Base-by-base conservation (phyloP, 1,284 basidiomycete species). In the Leccinum angustisporum region DNA sequence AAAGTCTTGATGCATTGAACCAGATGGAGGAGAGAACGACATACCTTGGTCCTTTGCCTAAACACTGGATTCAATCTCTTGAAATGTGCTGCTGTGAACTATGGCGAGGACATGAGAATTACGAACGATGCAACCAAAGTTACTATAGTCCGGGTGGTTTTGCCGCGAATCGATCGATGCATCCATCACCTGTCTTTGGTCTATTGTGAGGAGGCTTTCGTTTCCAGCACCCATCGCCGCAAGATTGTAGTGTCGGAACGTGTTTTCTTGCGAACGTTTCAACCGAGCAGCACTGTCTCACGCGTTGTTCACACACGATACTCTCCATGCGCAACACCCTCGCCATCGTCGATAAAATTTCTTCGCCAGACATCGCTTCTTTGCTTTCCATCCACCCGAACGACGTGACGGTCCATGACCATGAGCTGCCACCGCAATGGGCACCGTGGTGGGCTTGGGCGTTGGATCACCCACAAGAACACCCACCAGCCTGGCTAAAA, bases 31-130 rank as follows among this genome's bases (percentile, higher is more conserved):
- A 58, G 51, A 33, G 34, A 48, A 38, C n/a, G 40, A 68, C 79
- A 57, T 51, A 88, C 84, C 74, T 86, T 78, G 46, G 75, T 73
- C 67, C 87, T 87, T 53, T 85, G 78, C 75, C 82, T 84, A 70
- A 92, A 90, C 48, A 88, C 79, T 4, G 86, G 85, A 0, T 80
- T 77, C 53, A 90, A 77, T 10, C 81, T 80, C 59, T 80, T 81
- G 68, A 90, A 80, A 61, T 85, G 81, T 1, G 79, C 65, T 2
- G 81, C 73, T 0, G 83, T 79, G 72, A 91, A 91, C 75, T 77
- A 80, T 85, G 55, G 16, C n/a, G 46, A 38, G 18, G 36, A 46
- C 38, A 38, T 67, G 56, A 55, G 52, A 55, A 43, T 16, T 34
- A 16, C 34, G 30, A n/a, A 18, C 14, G n/a, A 31, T 43, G n/a